A percentile compares a stretch with the other conserved stretches of the same genome.
Evolutionary conservation across 1,139 yeast species (phyloP).

Genomic region (Trichomonascaceae sp.): DNA sequence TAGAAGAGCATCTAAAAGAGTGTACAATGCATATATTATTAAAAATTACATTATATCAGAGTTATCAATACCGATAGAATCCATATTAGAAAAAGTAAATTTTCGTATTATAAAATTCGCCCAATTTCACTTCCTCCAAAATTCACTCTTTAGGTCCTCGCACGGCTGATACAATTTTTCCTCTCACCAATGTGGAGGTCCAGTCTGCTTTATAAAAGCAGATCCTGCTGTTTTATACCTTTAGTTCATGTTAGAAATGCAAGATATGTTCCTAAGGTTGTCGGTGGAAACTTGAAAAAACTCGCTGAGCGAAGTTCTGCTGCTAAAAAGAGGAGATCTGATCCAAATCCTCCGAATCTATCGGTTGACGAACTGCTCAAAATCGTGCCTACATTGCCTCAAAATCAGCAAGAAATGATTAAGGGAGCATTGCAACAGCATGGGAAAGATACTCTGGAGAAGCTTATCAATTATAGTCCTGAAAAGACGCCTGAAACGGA

Average conservation of each 20-base stretch:
- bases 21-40: too few relatives aligned
- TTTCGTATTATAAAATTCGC: too few relatives aligned
- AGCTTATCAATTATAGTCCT: conserved; percentile 6
- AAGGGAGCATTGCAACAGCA: conserved; percentile 11
- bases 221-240: not conserved
- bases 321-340: conserved; percentile 8
- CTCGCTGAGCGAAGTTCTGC: conserved; percentile 3
- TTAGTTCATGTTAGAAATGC: not conserved
- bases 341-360: not conserved
- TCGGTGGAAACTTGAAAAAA: not conserved
- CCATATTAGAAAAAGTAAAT: not conserved
- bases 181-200: not conserved
- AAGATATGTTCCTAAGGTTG: conserved; percentile 7
- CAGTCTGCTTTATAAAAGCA: not conserved
- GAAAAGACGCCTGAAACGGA: not conserved
- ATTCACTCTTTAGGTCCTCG: not conserved
- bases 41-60: too few relatives aligned
- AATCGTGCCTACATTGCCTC: conserved; percentile 12
- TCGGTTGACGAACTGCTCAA: conserved; percentile 10
- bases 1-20: not conserved
- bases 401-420: conserved; percentile 12
- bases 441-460: conserved; percentile 11
- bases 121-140: not conserved
- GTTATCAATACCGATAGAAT: too few relatives aligned
- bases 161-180: not conserved